Evolutionary conservation across 352 stramenopile genomes (phyloP).

Genomic region (Thalassiosira oceanica): DNA sequence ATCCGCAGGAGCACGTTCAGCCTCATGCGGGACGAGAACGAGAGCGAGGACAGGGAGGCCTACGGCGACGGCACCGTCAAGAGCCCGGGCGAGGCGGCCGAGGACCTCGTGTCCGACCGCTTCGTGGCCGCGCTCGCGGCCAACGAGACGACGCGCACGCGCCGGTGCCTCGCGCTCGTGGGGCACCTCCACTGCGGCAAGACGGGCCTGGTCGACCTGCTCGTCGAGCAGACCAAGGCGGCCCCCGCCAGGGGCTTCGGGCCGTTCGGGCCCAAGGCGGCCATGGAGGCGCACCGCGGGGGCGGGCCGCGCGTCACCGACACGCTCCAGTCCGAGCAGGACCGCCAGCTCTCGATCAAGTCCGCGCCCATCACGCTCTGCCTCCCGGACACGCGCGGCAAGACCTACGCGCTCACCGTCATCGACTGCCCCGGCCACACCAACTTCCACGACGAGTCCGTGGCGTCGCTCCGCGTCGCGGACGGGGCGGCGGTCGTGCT

Average conservation of each 20-base stretch:
- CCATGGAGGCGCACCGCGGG: conserved; percentile 45
- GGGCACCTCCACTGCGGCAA: conserved; percentile 93
- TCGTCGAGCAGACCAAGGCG: conserved; percentile 73
- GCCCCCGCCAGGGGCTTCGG: conserved; percentile 31
- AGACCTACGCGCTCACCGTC: conserved; percentile 94
- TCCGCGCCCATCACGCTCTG: conserved; percentile 93
- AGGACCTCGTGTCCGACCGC: conserved; percentile 60
- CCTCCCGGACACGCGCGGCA: conserved; percentile 89
- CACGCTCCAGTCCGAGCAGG: conserved; percentile 94
- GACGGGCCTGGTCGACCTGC: conserved; percentile 70
- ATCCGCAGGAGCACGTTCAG: conserved; percentile 90
- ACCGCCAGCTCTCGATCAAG: conserved; percentile 95
- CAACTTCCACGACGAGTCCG: conserved; percentile 96
- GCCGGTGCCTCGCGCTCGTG: conserved; percentile 94
- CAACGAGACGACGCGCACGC: conserved; percentile 82
- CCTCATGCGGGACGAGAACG: conserved; percentile 34
- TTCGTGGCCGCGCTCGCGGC: conserved; percentile 62
- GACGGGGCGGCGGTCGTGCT: conserved; percentile 96
- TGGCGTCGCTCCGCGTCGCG: conserved; percentile 88
- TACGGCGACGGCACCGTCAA: conserved; percentile 34
- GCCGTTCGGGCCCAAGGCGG: conserved; percentile 41
- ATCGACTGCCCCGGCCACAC: conserved; percentile 96
- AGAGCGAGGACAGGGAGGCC: conserved; percentile 25
- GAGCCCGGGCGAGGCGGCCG: conserved; percentile 14
- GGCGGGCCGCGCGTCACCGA: conserved; percentile 91